Percentiles rank a stretch among this genome's conserved stretches.
phyloP scores from a whole-genome alignment of 257 asterid genomes.

The Penstemon newberryi region DNA sequence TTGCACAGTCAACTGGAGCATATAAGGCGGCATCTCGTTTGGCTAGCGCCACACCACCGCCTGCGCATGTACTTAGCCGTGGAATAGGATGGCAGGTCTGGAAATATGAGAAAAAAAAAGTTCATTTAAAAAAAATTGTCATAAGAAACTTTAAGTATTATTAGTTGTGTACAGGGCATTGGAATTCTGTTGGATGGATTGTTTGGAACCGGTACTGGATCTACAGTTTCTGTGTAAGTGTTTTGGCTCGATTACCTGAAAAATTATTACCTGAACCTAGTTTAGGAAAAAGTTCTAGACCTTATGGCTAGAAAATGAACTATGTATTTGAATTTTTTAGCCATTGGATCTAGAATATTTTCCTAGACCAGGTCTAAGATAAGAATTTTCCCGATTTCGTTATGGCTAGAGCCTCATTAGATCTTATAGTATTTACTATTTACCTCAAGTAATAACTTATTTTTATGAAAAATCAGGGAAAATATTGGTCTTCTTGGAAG shows the following conservation, averaged over 20 bases:
- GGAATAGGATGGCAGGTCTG: conserved; percentile 99
- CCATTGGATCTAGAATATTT: too few relatives aligned
- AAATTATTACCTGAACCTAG: too few relatives aligned
- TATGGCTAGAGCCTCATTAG: background rate
- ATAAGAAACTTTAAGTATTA: background rate
- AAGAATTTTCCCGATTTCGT: too few relatives aligned
- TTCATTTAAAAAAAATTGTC: background rate
- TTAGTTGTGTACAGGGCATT: conserved; percentile 56
- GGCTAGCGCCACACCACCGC: conserved; percentile 98
- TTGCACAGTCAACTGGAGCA: conserved; percentile 91
- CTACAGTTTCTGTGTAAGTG: conserved; percentile 87
- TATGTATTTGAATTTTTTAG: too few relatives aligned
- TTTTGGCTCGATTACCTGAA: background rate
- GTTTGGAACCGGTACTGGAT: conserved; percentile 85
- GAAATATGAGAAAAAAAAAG: background rate
- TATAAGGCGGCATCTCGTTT: conserved; percentile 94
- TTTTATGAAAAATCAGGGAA: conserved; percentile 49
- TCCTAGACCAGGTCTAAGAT: too few relatives aligned
- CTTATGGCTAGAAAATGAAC: too few relatives aligned
- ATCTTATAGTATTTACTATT: background rate
- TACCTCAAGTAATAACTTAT: background rate
- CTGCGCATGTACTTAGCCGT: conserved; percentile 97
- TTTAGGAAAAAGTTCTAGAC: too few relatives aligned
- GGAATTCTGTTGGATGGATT: conserved; percentile 84
- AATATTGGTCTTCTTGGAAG: conserved; percentile 98